phyloP scores from a whole-genome alignment of 352 stramenopile species.

The Globisporangium cylindrosporum region DNA sequence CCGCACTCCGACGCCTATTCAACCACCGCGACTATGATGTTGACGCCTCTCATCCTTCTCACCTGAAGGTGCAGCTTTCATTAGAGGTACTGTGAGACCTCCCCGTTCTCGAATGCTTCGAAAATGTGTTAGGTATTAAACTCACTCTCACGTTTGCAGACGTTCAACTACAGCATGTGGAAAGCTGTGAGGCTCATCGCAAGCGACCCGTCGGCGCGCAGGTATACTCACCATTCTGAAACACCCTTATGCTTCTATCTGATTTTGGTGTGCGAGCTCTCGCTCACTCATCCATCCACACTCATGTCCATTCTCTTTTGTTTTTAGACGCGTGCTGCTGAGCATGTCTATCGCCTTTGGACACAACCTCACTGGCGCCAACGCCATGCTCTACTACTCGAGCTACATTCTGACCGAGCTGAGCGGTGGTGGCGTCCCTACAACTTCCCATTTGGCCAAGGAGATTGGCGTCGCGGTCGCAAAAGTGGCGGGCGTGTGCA shows the following conservation, averaged over 20 bases:
- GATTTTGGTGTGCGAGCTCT: background rate
- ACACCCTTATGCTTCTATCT: background rate
- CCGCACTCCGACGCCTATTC: constrained; percentile 29
- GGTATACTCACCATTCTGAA: constrained; percentile 16
- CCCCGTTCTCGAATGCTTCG: background rate
- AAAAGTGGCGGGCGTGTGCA: constrained; percentile 63
- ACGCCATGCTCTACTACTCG: constrained; percentile 82
- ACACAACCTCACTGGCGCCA: constrained; percentile 63
- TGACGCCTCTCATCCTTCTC: background rate
- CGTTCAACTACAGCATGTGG: constrained; percentile 33
- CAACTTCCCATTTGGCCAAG: constrained; percentile 33
- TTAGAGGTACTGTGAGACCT: constrained; percentile 1
- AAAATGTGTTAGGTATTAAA: background rate
- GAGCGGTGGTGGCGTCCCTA: constrained; percentile 8
- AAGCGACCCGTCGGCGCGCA: constrained; percentile 33
- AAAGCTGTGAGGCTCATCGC: constrained; percentile 34
- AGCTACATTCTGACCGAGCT: constrained; percentile 66
- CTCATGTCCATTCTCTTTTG: background rate
- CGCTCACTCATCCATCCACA: background rate
- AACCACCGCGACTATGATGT: constrained; percentile 6
- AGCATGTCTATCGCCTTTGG: constrained; percentile 57
- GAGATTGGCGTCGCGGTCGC: constrained; percentile 62
- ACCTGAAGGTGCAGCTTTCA: constrained; percentile 24
- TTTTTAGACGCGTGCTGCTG: constrained; percentile 42
- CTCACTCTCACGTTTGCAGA: constrained; percentile 13